Evolutionary conservation across 257 asterid species (phyloP), one percentile per base, ranked within the genome.

Genomic region (Solanum gracilifrons): DNA sequence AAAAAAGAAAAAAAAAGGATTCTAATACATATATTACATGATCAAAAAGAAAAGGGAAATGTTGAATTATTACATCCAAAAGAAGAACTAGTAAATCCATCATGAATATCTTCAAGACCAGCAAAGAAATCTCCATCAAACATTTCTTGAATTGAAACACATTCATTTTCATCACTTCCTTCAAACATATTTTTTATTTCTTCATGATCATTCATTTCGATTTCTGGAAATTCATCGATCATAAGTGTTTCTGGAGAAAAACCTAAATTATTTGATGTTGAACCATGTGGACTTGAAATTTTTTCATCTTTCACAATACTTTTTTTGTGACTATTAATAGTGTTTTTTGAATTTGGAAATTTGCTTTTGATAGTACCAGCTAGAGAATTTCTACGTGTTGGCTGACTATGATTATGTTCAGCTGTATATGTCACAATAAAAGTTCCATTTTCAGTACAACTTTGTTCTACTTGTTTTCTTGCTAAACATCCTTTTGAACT

Each of bases 381-480:
- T 11, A 97, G 90, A 21, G 99, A 96, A 32, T 95, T 97, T 73
- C 95, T 87, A 9, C 95, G 87, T 4, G 98, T 95, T 5, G 99
- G 99, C 88, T 93, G 93, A 96, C 96, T 93, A 77, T 97, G 99
- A 94, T 92, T 91, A 90, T 97, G 99, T 86, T 97, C 99, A 16
- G 94, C 98, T 5, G 96, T 92, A 93, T 95, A 97, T 88, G 98
- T 95, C 82, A 97, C 84, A 83, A 94, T 91, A 18, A 90, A 95
- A 90, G 86, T 90, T 74, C 94, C 94, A 2, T 94, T 91, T 55
- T 95, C 98, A 2, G 86, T 90, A 86, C 93, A 92, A 92, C 98
- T 97, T 93, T 95, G 95, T 91, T 97, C 99, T 13, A 97, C 96
- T 94, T 94, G 98, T 89, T 95, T 97, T 79, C 99, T 93, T 84